phyloP scores from a whole-genome alignment of 2,329 filamentous ascomycete genomes.

The Aaosphaeria arxii region DNA sequence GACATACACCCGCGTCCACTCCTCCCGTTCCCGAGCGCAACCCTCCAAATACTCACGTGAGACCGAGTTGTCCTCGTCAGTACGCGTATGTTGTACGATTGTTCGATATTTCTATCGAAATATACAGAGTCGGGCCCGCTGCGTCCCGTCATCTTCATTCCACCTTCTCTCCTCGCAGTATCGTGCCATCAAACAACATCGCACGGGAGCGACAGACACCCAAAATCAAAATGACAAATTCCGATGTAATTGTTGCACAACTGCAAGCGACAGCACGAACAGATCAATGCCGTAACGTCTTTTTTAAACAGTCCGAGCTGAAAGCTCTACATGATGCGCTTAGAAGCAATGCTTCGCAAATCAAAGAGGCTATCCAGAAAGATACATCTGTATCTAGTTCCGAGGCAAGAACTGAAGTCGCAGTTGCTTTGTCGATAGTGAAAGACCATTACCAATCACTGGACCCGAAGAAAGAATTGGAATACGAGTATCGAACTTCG shows the following conservation, averaged over 20 bases:
- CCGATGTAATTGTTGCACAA: conserved; percentile 10
- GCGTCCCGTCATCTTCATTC: too few relatives aligned
- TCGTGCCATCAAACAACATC: too few relatives aligned
- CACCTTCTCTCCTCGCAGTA: too few relatives aligned
- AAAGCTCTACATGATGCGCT: conserved; percentile 42
- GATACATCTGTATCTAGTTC: conserved; percentile 35
- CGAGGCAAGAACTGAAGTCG: conserved; percentile 44
- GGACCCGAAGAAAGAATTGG: conserved; percentile 36
- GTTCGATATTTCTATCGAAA: too few relatives aligned
- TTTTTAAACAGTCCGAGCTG: conserved; percentile 47
- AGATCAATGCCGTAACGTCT: conserved; percentile 44
- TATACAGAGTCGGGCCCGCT: too few relatives aligned
- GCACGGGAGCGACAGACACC: too few relatives aligned
- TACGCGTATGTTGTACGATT: too few relatives aligned
- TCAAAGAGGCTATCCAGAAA: conserved; percentile 41
- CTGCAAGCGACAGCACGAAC: conserved; percentile 45
- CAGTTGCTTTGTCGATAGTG: conserved; percentile 39
- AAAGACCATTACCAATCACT: conserved; percentile 41
- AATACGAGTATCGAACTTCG: conserved; percentile 43
- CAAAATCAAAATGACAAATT: too few relatives aligned
- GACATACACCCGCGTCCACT: too few relatives aligned
- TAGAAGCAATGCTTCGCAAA: conserved; percentile 29
- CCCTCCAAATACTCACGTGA: too few relatives aligned
- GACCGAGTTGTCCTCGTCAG: too few relatives aligned
- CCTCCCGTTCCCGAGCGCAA: too few relatives aligned